A percentile compares a stretch with the other conserved stretches of the same genome.
These are phyloP conservation scores for Warburgia ugandensis DNA, from an alignment of 164 flowering plant genomes.

Conservation along the genomic window DNA sequence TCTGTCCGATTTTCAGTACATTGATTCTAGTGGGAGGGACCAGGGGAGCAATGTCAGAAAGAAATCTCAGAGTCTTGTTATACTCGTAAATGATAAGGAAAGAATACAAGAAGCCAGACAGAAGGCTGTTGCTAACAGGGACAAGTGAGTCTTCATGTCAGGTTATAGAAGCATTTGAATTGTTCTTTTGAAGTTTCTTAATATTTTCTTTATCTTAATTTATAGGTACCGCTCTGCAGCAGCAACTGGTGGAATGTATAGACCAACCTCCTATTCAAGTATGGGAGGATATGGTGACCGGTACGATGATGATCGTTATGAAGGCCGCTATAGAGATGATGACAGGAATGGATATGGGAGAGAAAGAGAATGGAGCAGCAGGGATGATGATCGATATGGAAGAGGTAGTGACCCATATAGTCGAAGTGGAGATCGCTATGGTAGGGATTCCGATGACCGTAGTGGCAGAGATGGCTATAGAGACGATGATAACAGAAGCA, in stretches of 20 bases:
- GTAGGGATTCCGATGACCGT: constrained; percentile 13
- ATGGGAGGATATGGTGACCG: constrained; percentile 58
- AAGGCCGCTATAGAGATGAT: constrained; percentile 35
- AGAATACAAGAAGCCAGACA: constrained; percentile 77
- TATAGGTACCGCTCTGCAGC: constrained; percentile 52
- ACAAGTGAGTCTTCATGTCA: constrained; percentile 59
- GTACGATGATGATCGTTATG: constrained; percentile 59
- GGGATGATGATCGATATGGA: constrained; percentile 70
- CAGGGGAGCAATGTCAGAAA: constrained; percentile 92
- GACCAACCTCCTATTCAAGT: constrained; percentile 47
- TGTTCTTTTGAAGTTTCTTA: background rate
- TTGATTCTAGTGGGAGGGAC: constrained; percentile 93
- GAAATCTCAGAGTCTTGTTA: constrained; percentile 91
- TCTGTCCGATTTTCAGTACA: constrained; percentile 83
- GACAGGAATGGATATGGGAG: constrained; percentile 71
- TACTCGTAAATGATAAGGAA: constrained; percentile 88
- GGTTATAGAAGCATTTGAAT: background rate
- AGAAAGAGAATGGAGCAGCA: constrained; percentile 50
- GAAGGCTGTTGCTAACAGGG: constrained; percentile 82
- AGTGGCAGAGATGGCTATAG: constrained; percentile 50
- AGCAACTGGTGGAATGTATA: constrained; percentile 66
- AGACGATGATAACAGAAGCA: constrained; percentile 66
- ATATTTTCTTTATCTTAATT: background rate
- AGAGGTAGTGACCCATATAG: constrained; percentile 50
- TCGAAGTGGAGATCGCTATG: constrained; percentile 51